These are phyloP conservation scores for Eucalyptus sp. DNA, from an alignment of 345 rosid genomes.

Conservation along the genomic window DNA sequence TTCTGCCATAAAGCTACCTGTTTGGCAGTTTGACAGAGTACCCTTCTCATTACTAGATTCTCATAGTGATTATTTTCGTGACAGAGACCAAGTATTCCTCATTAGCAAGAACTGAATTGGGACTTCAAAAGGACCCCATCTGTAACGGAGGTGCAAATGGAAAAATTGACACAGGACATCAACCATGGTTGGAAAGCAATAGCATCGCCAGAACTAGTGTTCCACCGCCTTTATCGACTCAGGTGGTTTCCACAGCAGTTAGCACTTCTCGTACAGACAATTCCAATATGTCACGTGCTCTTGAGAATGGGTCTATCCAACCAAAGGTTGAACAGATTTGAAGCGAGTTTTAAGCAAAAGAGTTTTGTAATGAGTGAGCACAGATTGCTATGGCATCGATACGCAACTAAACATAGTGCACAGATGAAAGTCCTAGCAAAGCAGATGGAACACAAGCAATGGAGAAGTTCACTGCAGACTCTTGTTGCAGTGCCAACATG, in stretches of 20 bases:
- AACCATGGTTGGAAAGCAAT: slow-evolving; percentile 27
- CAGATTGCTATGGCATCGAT: not conserved
- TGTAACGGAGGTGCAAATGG: slow-evolving; percentile 17
- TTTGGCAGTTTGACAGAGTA: not conserved
- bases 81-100: slow-evolving; percentile 70
- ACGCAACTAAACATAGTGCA: not conserved
- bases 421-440: not conserved
- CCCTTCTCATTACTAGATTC: not conserved
- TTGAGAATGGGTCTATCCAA: slow-evolving; percentile 31
- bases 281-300: slow-evolving; percentile 16
- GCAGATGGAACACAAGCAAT: not conserved
- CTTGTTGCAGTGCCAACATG: not conserved
- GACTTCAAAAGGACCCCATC: slow-evolving; percentile 24
- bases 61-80: not conserved
- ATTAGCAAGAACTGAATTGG: slow-evolving; percentile 49
- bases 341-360: not conserved
- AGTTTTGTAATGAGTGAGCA: not conserved
- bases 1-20: not conserved
- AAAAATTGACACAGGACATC: slow-evolving; percentile 36
- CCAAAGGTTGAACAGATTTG: slow-evolving; percentile 13
- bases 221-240: slow-evolving; percentile 15
- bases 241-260: slow-evolving; percentile 12
- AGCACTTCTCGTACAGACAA: slow-evolving; percentile 9
- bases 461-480: not conserved
- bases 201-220: slow-evolving; percentile 25